Base-by-base conservation (phyloP, 2,329 filamentous ascomycete genomes). In the Phaeophleospora eucalypticola region DNA sequence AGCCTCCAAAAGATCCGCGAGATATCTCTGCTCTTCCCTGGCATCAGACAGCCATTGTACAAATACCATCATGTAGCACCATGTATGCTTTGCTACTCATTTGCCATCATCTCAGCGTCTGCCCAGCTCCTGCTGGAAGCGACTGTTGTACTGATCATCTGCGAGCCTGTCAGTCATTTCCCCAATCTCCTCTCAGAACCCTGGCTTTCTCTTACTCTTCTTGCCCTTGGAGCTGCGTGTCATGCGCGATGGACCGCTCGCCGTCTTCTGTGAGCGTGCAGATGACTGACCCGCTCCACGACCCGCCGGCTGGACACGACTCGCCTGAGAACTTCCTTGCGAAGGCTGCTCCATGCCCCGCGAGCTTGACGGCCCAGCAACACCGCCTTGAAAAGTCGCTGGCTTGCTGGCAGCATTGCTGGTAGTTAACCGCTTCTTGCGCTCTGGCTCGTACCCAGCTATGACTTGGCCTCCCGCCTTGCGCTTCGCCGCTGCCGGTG, bases 121-220 rank as follows among this genome's bases (percentile, higher is more conserved):
- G 24, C 24, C 21, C 38, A 63, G 54, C 53, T 64, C 61, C 17
- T 56, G 57, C 8, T 47, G 35, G 42, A 64, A 64, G 20, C 58
- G 54, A 15, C 46, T 53, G 33, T 41, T 52, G 37, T 56, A 53
- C 47, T 57, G 42, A 34, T 57, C 48, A 24, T 12, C 24, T 29
- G 24, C 24, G 24, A 29, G 24, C 7, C 24, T 12, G 24, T 29
- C 12, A 29, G 24, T 29, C 24, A 29, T n/a, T n/a, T n/a, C n/a
- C n/a, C 24, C 6, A 6, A 29, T 7, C 24, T 6, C 24, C 7
- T 7, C 12, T 29, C 24, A 12, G 12, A 29, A 12, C 12, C 24
- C 24, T 6, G 24, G 24, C 24, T 29, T 7, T 29, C 24, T 12
- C 24, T 29, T 29, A 29, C 24, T 6, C 12, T 29, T 29, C 7